Percentiles rank a stretch among this genome's conserved stretches.
These are phyloP conservation scores for Senecio squalidus DNA, from an alignment of 140 eudicot species.

Conservation along the genomic window DNA sequence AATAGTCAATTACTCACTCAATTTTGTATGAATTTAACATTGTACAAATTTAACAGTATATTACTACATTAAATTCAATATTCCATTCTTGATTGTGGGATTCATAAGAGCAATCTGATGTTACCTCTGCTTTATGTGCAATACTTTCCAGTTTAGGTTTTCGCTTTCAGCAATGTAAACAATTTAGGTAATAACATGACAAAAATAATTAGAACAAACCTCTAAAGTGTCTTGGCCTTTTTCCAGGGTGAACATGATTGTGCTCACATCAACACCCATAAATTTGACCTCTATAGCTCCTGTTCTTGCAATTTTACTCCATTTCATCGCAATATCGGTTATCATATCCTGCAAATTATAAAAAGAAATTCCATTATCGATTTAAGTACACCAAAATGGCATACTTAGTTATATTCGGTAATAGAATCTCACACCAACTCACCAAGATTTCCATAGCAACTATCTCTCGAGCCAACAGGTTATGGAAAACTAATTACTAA, in stretches of 20 bases:
- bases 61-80: no score
- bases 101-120: not conserved
- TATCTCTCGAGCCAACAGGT: not conserved
- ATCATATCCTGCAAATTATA: constrained; percentile 52
- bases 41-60: not conserved
- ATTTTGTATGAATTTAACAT: not conserved
- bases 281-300: constrained; percentile 73
- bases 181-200: not conserved
- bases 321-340: constrained; percentile 62
- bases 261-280: constrained; percentile 74
- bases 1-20: not conserved
- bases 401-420: not conserved
- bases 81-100: no score
- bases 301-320: constrained; percentile 77
- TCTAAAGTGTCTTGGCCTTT: constrained; percentile 81
- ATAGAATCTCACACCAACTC: not conserved
- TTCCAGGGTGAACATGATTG: constrained; percentile 85
- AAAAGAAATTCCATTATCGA: not conserved
- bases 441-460: not conserved
- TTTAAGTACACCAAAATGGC: constrained; percentile 12
- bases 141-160: not conserved
- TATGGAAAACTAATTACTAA: not conserved
- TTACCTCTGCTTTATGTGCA: no score
- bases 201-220: constrained; percentile 35
- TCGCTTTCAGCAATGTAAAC: not conserved